Conservation (phyloP, 2,329 filamentous ascomycete genomes). For the Neophaeococcomyces aloes region DNA sequence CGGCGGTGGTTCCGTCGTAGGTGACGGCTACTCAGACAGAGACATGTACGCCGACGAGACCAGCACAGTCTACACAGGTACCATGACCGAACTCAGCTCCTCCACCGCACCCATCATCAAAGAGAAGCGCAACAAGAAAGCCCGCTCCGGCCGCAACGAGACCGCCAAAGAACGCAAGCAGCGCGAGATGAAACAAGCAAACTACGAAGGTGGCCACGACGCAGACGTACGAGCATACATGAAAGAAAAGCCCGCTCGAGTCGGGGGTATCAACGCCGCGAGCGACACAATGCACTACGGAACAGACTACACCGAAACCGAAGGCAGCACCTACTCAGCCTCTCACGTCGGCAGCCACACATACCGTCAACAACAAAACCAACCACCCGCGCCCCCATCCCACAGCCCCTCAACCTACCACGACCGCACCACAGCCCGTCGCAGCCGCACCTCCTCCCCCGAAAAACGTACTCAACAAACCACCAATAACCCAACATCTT, state of each 20-base stretch:
- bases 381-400: slow-evolving; percentile 25
- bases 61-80: slow-evolving; percentile 30
- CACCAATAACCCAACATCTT: not conserved
- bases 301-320: slow-evolving; percentile 56
- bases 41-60: slow-evolving; percentile 30
- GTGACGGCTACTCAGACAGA: slow-evolving; percentile 52
- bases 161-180: slow-evolving; percentile 37
- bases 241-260: slow-evolving; percentile 71
- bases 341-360: no score
- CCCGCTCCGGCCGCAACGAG: slow-evolving; percentile 10
- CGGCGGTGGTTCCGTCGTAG: slow-evolving; percentile 70
- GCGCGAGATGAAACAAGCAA: slow-evolving; percentile 25
- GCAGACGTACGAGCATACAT: slow-evolving; percentile 72
- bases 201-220: slow-evolving; percentile 52
- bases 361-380: slow-evolving; percentile 21
- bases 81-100: slow-evolving; percentile 17
- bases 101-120: slow-evolving; percentile 23
- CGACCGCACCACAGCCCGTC: slow-evolving; percentile 2
- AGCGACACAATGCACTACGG: slow-evolving; percentile 77
- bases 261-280: slow-evolving; percentile 78
- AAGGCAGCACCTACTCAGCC: slow-evolving; percentile 27
- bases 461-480: slow-evolving; percentile 13
- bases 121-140: slow-evolving; percentile 31
- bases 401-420: not conserved
- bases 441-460: slow-evolving; percentile 12